A percentile compares a stretch with the other conserved stretches of the same genome.
These are phyloP conservation scores for Sorghum bicolor DNA, from an alignment of 176 grass and related monocot genomes.

Conservation along the genomic window Sorghum_bicolor_NCBIv3 NC_012877.2:56487501-56488000, in stretches of 20 bases:
- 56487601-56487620: conserved; percentile 58
- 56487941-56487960: neutral
- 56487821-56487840: neutral
- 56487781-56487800: conserved; percentile 37
- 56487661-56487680: conserved; percentile 22
- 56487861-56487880: neutral
- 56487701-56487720: conserved; percentile 1
- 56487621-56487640: conserved; percentile 41
- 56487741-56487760: neutral
- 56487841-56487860: neutral
- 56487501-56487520: neutral
- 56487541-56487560: conserved; percentile 33
- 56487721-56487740: conserved; percentile 27
- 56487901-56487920: conserved; percentile 8
- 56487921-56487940: neutral
- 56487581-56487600: conserved; percentile 4
- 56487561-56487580: conserved; percentile 32
- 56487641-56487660: conserved; percentile 31
- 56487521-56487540: neutral
- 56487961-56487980: neutral
- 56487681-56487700: conserved; percentile 7
- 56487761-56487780: conserved; percentile 16
- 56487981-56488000: neutral
- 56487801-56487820: conserved; percentile 7
- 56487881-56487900: neutral